phyloP scores from a whole-genome alignment of 352 stramenopile genomes.

The Phytopythium mirpurense region DNA sequence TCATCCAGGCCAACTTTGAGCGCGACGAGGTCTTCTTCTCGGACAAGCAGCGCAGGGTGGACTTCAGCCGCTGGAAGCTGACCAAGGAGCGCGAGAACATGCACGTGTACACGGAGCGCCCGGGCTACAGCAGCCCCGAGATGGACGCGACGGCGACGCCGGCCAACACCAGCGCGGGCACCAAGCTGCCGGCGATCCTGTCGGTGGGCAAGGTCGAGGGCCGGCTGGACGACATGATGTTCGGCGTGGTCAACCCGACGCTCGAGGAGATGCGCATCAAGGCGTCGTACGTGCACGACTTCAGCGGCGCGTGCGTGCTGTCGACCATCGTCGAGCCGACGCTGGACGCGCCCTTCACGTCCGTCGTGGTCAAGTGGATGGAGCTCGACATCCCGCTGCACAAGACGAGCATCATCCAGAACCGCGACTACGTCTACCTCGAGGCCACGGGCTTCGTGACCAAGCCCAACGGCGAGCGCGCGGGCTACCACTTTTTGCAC shows the following conservation, averaged over 20 bases:
- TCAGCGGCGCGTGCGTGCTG: conserved; percentile 21
- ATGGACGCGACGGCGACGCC: conserved; percentile 3
- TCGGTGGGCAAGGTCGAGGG: conserved; percentile 20
- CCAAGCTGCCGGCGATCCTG: conserved; percentile 16
- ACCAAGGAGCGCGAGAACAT: conserved; percentile 23
- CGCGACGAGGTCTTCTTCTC: conserved; percentile 25
- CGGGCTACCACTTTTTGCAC: conserved; percentile 36
- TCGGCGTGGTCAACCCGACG: conserved; percentile 23
- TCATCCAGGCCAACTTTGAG: conserved; percentile 24
- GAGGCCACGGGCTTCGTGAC: conserved; percentile 25
- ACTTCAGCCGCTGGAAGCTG: conserved; percentile 25
- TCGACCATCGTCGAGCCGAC: conserved; percentile 22
- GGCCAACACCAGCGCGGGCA: conserved; percentile 13
- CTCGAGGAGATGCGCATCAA: conserved; percentile 32
- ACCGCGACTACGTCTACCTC: conserved; percentile 41
- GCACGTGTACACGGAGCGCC: conserved; percentile 22
- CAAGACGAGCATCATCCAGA: conserved; percentile 22
- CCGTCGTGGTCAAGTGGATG: conserved; percentile 31
- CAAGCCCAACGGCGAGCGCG: conserved; percentile 20
- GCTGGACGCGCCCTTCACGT: conserved; percentile 15
- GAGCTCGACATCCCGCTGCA: conserved; percentile 26
- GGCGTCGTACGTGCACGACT: conserved; percentile 25
- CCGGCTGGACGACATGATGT: conserved; percentile 31
- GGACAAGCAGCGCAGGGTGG: conserved; percentile 12
- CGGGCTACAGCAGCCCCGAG: conserved; percentile 15